These are phyloP conservation scores for Echites panduratus DNA, from an alignment of 257 asterid species.

Conservation along the genomic window DNA sequence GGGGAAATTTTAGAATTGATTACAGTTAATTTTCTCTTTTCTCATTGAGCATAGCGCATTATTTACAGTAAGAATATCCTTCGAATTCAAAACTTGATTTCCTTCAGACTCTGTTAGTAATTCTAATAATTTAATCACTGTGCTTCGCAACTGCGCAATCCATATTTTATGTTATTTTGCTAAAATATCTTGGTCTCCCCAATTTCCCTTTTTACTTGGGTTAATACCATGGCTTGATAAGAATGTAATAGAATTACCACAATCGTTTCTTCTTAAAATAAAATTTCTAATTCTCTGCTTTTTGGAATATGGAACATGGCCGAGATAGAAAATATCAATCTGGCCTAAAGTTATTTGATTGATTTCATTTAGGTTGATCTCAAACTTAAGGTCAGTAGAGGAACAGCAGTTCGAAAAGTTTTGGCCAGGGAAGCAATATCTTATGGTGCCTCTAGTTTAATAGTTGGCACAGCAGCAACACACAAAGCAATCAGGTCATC, in stretches of 20 bases:
- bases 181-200: not conserved
- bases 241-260: not conserved
- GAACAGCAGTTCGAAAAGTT: constrained; percentile 58
- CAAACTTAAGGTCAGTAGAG: constrained; percentile 85
- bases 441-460: constrained; percentile 55
- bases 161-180: not conserved
- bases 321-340: not conserved
- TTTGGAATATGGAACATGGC: not conserved
- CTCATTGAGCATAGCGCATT: not conserved
- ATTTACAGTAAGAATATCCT: not conserved
- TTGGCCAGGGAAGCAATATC: constrained; percentile 53
- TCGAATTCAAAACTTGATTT: not conserved
- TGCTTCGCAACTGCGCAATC: not conserved
- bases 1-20: not conserved
- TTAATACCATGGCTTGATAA: not conserved
- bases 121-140: not conserved
- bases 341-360: not conserved
- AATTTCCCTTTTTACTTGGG: not conserved
- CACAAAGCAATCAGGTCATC: constrained; percentile 53
- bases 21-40: not conserved
- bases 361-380: constrained; percentile 57
- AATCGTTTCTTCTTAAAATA: too few relatives aligned
- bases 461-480: constrained; percentile 57
- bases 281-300: too few relatives aligned
- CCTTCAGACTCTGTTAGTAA: not conserved